Evolutionary conservation across 306 rosid genomes (phyloP).

Genomic region (Arachis hypogaea): DNA sequence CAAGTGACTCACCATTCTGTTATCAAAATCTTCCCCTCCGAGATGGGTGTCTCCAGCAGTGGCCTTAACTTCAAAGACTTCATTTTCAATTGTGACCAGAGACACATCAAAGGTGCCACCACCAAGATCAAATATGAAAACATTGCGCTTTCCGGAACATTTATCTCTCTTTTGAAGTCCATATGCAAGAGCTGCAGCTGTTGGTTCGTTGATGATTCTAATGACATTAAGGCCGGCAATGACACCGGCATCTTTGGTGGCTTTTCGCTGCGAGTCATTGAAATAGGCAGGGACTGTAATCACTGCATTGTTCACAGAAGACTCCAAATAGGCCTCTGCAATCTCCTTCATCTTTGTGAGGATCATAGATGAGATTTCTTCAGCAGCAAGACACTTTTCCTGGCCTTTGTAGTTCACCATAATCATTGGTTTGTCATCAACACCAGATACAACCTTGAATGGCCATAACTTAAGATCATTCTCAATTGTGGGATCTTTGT

Average conservation of each 20-base stretch:
- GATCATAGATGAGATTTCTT: conserved; percentile 69
- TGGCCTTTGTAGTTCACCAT: conserved; percentile 45
- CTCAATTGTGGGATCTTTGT: conserved; percentile 26
- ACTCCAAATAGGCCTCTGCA: conserved; percentile 41
- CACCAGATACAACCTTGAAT: conserved; percentile 47
- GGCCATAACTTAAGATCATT: conserved; percentile 52
- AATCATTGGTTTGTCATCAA: conserved; percentile 55
- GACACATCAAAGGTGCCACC: conserved; percentile 72
- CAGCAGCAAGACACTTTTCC: conserved; percentile 45
- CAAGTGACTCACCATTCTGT: conserved; percentile 38
- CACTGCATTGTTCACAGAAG: conserved; percentile 47
- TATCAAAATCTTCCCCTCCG: conserved; percentile 44
- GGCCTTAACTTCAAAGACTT: conserved; percentile 20
- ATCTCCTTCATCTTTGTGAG: conserved; percentile 55
- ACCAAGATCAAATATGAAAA: conserved; percentile 42
- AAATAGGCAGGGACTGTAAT: conserved; percentile 65
- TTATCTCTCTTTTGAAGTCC: conserved; percentile 56
- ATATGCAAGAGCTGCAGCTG: conserved; percentile 64
- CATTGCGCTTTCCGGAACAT: conserved; percentile 38
- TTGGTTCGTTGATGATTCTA: conserved; percentile 50
- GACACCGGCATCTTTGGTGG: conserved; percentile 39
- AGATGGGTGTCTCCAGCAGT: conserved; percentile 41
- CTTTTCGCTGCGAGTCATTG: conserved; percentile 50
- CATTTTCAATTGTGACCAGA: conserved; percentile 46
- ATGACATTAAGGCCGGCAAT: conserved; percentile 46